Evolutionary conservation across 1,284 basidiomycete species (phyloP).

Genomic region (Ceratobasidium sp.): DNA sequence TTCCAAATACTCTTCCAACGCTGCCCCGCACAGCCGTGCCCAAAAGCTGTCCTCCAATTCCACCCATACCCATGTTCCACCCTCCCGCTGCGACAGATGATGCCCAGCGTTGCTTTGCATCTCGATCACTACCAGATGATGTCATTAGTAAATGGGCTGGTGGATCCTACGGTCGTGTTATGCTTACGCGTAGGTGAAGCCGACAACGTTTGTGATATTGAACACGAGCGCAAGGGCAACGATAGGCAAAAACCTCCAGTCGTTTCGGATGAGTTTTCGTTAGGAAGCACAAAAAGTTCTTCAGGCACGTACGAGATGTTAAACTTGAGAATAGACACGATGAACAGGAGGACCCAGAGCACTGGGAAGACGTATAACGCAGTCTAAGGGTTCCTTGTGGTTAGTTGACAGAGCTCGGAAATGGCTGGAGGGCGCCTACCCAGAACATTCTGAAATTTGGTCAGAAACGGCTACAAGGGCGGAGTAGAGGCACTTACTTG

Average conservation of each 20-base stretch:
- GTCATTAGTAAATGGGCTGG: conserved; percentile 15
- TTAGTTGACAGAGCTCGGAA: background rate
- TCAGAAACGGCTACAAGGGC: conserved; percentile 21
- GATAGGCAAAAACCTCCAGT: conserved; percentile 83
- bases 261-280: background rate
- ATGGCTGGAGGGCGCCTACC: conserved; percentile 63
- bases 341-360: conserved; percentile 86
- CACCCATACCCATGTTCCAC: conserved; percentile 76
- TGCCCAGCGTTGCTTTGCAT: conserved; percentile 89
- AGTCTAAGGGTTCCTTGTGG: conserved; percentile 64
- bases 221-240: conserved; percentile 90
- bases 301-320: conserved; percentile 75
- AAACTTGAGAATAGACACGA: conserved; percentile 90
- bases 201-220: conserved; percentile 91
- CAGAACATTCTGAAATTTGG: conserved; percentile 84
- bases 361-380: conserved; percentile 92
- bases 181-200: conserved; percentile 90
- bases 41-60: conserved; percentile 83
- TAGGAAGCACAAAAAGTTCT: conserved; percentile 49
- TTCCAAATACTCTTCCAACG: conserved; percentile 79
- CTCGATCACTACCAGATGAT: conserved; percentile 75
- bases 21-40: conserved; percentile 84
- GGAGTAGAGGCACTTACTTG: conserved; percentile 67
- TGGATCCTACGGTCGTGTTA: conserved; percentile 1
- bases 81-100: conserved; percentile 71